Evolutionary conservation across 2,329 filamentous ascomycete genomes (phyloP).

Genomic region (Exophiala sp.): DNA sequence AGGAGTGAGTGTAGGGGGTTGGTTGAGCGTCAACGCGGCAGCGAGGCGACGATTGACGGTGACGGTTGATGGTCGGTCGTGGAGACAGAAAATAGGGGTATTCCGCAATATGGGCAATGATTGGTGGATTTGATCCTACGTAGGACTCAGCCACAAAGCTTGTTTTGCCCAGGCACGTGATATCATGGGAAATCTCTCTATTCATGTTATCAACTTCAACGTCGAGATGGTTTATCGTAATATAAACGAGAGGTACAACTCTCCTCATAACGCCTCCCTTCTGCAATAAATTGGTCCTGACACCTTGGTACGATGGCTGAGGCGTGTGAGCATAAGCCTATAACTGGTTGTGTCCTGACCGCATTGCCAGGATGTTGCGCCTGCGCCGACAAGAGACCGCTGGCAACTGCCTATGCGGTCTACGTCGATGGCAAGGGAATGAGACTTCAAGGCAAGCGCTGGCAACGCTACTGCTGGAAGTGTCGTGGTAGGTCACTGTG

Average conservation of each 20-base stretch:
- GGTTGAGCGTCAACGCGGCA: conserved; percentile 2
- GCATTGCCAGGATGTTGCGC: conserved; percentile 26
- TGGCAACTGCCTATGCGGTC: conserved; percentile 26
- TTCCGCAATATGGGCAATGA: too few relatives aligned
- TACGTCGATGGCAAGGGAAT: conserved; percentile 29
- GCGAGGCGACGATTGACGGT: too few relatives aligned
- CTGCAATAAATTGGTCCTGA: too few relatives aligned
- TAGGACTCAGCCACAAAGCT: too few relatives aligned
- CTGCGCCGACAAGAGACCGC: conserved; percentile 26
- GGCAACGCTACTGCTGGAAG: conserved; percentile 28
- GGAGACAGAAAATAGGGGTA: background rate
- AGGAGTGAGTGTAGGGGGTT: background rate
- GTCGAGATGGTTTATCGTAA: too few relatives aligned
- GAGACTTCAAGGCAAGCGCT: conserved; percentile 25
- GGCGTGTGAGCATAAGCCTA: conserved; percentile 24
- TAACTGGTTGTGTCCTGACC: conserved; percentile 24
- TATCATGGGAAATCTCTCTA: too few relatives aligned
- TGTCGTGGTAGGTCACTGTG: conserved; percentile 28
- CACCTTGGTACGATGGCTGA: conserved; percentile 3
- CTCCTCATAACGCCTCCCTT: too few relatives aligned
- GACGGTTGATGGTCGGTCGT: too few relatives aligned
- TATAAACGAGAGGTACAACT: too few relatives aligned
- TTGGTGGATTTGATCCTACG: too few relatives aligned
- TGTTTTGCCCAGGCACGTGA: too few relatives aligned
- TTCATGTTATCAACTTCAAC: too few relatives aligned